These are phyloP conservation scores for Meira nashicola DNA, from an alignment of 1,284 basidiomycete species.

Conservation along the genomic window DNA sequence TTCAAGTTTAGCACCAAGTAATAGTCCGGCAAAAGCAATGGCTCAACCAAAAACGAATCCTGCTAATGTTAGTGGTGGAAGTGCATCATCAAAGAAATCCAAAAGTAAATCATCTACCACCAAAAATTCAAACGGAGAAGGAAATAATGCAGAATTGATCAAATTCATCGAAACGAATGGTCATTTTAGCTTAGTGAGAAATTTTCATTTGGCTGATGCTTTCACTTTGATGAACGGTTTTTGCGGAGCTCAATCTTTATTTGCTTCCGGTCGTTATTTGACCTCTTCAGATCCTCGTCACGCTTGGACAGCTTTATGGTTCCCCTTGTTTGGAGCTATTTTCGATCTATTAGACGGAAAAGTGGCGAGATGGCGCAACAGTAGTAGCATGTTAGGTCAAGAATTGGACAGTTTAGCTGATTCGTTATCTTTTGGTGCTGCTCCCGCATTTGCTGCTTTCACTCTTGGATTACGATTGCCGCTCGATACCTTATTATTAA, in stretches of 20 bases:
- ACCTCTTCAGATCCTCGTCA: slow-evolving; percentile 67
- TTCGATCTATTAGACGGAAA: slow-evolving; percentile 98
- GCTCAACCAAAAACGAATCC: background rate
- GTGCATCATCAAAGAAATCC: background rate
- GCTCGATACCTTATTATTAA: slow-evolving; percentile 79
- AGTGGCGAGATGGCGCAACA: slow-evolving; percentile 93
- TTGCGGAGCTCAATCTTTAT: slow-evolving; percentile 92
- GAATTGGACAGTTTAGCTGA: slow-evolving; percentile 96
- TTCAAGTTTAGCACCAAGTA: slow-evolving; percentile 9
- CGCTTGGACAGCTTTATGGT: slow-evolving; percentile 66
- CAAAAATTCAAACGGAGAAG: slow-evolving; percentile 7
- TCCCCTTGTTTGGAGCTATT: slow-evolving; percentile 90
- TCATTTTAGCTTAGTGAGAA: slow-evolving; percentile 61
- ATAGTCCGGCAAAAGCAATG: slow-evolving; percentile 9
- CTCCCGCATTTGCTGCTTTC: slow-evolving; percentile 87
- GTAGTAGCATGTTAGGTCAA: slow-evolving; percentile 93
- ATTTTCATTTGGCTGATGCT: slow-evolving; percentile 94
- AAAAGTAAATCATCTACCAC: background rate
- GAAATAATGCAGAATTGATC: slow-evolving; percentile 27
- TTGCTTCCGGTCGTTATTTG: slow-evolving; percentile 83
- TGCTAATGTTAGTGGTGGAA: background rate
- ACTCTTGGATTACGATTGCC: slow-evolving; percentile 81
- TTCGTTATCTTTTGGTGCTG: slow-evolving; percentile 95
- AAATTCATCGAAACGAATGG: slow-evolving; percentile 49
- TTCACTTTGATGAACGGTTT: slow-evolving; percentile 99